Conservation (phyloP, 2,329 filamentous ascomycete species). For the Ascochyta koolunga region DNA sequence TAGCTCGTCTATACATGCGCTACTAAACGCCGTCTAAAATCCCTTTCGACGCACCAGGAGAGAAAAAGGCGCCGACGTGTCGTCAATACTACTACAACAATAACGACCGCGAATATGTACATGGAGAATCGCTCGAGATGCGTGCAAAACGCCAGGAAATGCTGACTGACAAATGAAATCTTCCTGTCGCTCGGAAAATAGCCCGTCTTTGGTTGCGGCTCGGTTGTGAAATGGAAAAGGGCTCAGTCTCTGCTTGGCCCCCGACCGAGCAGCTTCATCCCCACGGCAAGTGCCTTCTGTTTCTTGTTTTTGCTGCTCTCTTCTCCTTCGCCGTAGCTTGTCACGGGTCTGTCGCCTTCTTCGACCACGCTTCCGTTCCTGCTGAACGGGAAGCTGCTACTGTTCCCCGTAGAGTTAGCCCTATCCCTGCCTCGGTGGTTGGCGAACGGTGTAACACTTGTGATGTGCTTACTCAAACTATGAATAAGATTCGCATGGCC, state of each 20-base stretch:
- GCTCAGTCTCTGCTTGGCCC: not conserved
- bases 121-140: too few relatives aligned
- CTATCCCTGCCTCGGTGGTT: conserved; percentile 24
- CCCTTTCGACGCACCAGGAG: too few relatives aligned
- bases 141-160: too few relatives aligned
- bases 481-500: conserved; percentile 43
- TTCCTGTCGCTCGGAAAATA: too few relatives aligned
- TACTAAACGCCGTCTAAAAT: too few relatives aligned
- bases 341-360: not conserved
- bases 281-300: conserved; percentile 12
- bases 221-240: not conserved
- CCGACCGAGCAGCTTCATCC: conserved; percentile 11
- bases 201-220: too few relatives aligned
- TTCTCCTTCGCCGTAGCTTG: conserved; percentile 1
- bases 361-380: conserved; percentile 8
- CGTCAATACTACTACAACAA: too few relatives aligned
- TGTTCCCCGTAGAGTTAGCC: conserved; percentile 18
- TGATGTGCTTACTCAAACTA: conserved; percentile 42
- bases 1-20: too few relatives aligned
- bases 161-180: too few relatives aligned
- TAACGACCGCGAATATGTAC: too few relatives aligned
- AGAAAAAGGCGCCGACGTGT: too few relatives aligned
- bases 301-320: conserved; percentile 11
- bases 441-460: conserved; percentile 37
- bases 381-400: not conserved